Base-by-base conservation (phyloP, 2,329 filamentous ascomycete species). In the Tolypocladium cylindrosporum region DNA sequence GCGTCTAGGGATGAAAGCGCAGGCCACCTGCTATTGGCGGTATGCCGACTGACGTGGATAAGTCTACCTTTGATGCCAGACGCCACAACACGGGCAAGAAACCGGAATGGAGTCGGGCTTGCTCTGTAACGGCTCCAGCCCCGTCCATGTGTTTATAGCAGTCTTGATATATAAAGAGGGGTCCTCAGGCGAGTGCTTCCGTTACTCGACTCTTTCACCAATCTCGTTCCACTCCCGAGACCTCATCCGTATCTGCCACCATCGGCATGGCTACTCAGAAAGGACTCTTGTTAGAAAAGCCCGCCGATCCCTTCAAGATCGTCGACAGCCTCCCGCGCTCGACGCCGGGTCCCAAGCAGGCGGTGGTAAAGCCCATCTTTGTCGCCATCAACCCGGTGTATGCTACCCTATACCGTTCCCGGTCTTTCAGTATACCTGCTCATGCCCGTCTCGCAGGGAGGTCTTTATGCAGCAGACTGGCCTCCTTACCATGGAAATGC, bases 311-410 rank as follows among this genome's bases (percentile, higher is more conserved):
- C 6, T 65, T 62, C 54, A 59, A 55, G 14, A 52, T 68, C n/a
- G 64, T 66, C 40, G 54, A 63, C 24, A 54, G 59, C 55, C 61
- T 70, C 8, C 37, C 58, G 2, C 63, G 62, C 0, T 69, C 68
- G 6, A 64, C 41, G 0, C 71, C 72, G n/a, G 67, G 65, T 7
- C 61, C 63, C 7, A 66, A 65, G 10, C 71, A 75, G 53, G 66
- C 69, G 3, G 61, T 75, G 2, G 71, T 75, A 5, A 74, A 71
- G 59, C 72, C 67, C 8, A 64, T 74, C 9, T 66, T 65, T 19
- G 65, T 72, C 0, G 70, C 64, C 1, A 66, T 75, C 42, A 74
- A 74, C 57, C 69, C 70, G 0, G 66, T 74, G 72, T 75, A 55
- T 57, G 69, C 48, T 58, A 21, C 4, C 1, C 14, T 11, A 51